Percentiles rank a stretch among this genome's conserved stretches.
phyloP scores from a whole-genome alignment of 768 basidiomycete species.

The Crepidotus variabilis region DNA sequence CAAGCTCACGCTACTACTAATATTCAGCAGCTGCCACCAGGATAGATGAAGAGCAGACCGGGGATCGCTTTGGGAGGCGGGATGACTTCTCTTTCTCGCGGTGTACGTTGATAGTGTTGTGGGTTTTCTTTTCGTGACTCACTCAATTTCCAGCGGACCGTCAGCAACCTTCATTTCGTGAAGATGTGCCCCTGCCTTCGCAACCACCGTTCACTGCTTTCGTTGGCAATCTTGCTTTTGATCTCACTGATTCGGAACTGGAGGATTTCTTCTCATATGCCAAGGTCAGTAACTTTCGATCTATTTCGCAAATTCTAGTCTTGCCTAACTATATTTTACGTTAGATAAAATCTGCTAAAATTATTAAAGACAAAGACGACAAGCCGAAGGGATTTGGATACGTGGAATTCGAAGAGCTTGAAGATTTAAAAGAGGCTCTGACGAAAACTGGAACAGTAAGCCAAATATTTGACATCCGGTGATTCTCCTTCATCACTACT shows the following conservation, averaged over 20 bases:
- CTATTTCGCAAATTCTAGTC: neutral
- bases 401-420: constrained; percentile 87
- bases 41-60: constrained; percentile 56
- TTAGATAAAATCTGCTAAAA: constrained; percentile 82
- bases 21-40: constrained; percentile 57
- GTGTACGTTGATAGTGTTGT: constrained; percentile 37
- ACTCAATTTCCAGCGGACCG: constrained; percentile 45
- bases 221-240: constrained; percentile 93
- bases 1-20: constrained; percentile 4
- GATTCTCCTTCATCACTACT: neutral
- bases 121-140: constrained; percentile 8
- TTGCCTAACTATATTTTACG: neutral
- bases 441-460: constrained; percentile 67
- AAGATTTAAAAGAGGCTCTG: constrained; percentile 83
- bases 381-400: constrained; percentile 99
- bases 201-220: constrained; percentile 96
- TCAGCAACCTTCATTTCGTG: constrained; percentile 51
- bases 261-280: constrained; percentile 72
- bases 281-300: constrained; percentile 39
- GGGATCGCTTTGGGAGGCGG: constrained; percentile 52
- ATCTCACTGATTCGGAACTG: constrained; percentile 81
- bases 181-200: constrained; percentile 95
- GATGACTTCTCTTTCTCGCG: constrained; percentile 63
- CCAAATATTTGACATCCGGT: constrained; percentile 4
- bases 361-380: constrained; percentile 90